Percentiles rank a stretch among this genome's conserved stretches.
Conservation (phyloP, 495 filamentous ascomycete genomes). For the Penicillium verhagenii region DNA sequence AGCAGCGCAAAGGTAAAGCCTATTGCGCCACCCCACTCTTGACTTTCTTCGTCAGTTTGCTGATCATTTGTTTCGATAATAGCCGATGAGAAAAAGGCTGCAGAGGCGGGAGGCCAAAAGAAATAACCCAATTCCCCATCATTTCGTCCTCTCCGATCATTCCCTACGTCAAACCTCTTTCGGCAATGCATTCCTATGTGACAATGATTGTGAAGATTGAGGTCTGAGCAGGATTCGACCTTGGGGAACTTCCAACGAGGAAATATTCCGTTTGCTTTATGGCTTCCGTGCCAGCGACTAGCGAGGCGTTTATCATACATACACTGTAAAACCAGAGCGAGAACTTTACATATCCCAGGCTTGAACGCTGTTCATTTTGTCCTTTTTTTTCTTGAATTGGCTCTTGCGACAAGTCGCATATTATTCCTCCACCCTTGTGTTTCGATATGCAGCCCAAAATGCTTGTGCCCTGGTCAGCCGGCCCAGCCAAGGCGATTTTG, state of each 20-base stretch:
- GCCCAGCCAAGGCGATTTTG: constrained; percentile 21
- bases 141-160: not conserved
- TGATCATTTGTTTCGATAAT: constrained; percentile 4
- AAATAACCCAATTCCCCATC: constrained; percentile 13
- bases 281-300: constrained; percentile 19
- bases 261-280: constrained; percentile 4
- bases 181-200: not conserved
- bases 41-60: not conserved
- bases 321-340: constrained; percentile 13
- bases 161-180: not conserved
- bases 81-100: constrained; percentile 36
- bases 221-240: not conserved
- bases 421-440: not conserved
- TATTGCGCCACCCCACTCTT: not conserved
- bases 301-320: constrained; percentile 26
- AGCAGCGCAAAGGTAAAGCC: constrained; percentile 82
- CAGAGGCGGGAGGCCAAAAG: constrained; percentile 25
- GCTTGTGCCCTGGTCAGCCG: constrained; percentile 28
- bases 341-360: constrained; percentile 16
- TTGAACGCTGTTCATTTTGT: constrained; percentile 2
- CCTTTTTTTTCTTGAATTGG: not conserved
- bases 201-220: not conserved
- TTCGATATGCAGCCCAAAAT: constrained; percentile 22
- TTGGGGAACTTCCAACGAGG: not conserved
- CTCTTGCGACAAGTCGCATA: not conserved